A percentile compares a stretch with the other conserved stretches of the same genome.
Conservation (phyloP, 2,329 filamentous ascomycete species). For the Zymoseptoria brevis region DNA sequence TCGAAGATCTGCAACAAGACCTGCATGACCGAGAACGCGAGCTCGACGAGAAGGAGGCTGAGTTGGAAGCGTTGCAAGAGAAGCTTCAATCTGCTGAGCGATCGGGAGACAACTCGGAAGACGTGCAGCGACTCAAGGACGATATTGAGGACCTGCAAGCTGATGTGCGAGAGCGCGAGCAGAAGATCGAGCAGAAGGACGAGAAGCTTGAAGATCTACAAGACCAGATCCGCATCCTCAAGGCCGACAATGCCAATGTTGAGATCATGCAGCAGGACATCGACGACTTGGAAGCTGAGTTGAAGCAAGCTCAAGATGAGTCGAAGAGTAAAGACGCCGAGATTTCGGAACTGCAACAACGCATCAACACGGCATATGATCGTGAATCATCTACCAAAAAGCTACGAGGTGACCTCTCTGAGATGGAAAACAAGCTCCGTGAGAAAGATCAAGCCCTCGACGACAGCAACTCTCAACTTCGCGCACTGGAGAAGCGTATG, state of each 20-base stretch:
- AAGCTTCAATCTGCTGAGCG: conserved; percentile 32
- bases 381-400: conserved; percentile 32
- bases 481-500: conserved; percentile 27
- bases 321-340: conserved; percentile 24
- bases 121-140: conserved; percentile 35
- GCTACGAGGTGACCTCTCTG: conserved; percentile 28
- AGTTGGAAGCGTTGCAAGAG: conserved; percentile 40
- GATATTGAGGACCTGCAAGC: conserved; percentile 44
- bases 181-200: conserved; percentile 30
- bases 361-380: conserved; percentile 25
- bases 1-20: conserved; percentile 43
- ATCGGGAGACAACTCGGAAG: conserved; percentile 26
- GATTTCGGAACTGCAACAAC: conserved; percentile 27
- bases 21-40: conserved; percentile 43
- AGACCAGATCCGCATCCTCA: conserved; percentile 32
- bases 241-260: conserved; percentile 39
- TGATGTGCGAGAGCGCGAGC: conserved; percentile 44
- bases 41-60: conserved; percentile 38
- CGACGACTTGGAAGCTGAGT: conserved; percentile 41
- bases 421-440: conserved; percentile 29
- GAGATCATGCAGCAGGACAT: conserved; percentile 54
- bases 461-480: conserved; percentile 27
- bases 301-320: conserved; percentile 41
- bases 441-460: conserved; percentile 30
- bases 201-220: conserved; percentile 45